Percentiles rank a stretch among this genome's conserved stretches.
These are phyloP conservation scores for Darksidea phi DNA, from an alignment of 495 filamentous ascomycete species.

Conservation along the genomic window DNA sequence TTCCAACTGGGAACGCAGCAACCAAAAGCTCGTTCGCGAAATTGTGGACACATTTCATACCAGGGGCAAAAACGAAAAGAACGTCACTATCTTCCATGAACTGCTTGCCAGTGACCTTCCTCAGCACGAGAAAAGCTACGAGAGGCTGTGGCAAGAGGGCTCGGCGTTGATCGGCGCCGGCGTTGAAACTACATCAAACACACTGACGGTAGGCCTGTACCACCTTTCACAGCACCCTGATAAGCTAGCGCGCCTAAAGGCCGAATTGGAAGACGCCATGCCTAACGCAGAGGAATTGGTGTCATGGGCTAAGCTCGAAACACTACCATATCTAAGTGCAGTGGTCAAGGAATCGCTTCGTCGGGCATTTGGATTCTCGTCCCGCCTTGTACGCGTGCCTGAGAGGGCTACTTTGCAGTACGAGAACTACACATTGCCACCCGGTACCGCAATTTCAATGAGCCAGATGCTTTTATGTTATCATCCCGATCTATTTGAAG, in stretches of 20 bases:
- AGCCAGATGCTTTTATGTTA: too few species aligned
- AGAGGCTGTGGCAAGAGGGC: conserved; percentile 16
- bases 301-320: conserved; percentile 39
- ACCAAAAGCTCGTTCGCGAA: too few species aligned
- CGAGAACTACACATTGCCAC: too few species aligned
- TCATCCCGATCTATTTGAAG: too few species aligned
- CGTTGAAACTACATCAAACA: conserved; percentile 39
- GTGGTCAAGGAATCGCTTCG: conserved; percentile 45
- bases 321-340: conserved; percentile 39
- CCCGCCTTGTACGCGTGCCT: too few species aligned
- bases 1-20: too few species aligned
- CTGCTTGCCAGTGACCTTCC: background rate
- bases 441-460: too few species aligned
- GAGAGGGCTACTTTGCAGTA: too few species aligned
- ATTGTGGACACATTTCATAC: too few species aligned
- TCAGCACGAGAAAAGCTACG: background rate
- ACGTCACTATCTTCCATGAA: conserved; percentile 1
- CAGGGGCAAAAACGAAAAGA: too few species aligned
- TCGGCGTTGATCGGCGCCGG: conserved; percentile 38
- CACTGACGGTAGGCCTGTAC: conserved; percentile 36
- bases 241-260: background rate
- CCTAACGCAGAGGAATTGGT: conserved; percentile 23
- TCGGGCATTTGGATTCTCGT: too few species aligned
- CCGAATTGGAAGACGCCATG: conserved; percentile 10
- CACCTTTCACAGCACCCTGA: conserved; percentile 35